Evolutionary conservation across 108 stramenopile genomes (phyloP), one percentile per base, ranked within the genome.

Genomic region (Skeletonema costatum): DNA sequence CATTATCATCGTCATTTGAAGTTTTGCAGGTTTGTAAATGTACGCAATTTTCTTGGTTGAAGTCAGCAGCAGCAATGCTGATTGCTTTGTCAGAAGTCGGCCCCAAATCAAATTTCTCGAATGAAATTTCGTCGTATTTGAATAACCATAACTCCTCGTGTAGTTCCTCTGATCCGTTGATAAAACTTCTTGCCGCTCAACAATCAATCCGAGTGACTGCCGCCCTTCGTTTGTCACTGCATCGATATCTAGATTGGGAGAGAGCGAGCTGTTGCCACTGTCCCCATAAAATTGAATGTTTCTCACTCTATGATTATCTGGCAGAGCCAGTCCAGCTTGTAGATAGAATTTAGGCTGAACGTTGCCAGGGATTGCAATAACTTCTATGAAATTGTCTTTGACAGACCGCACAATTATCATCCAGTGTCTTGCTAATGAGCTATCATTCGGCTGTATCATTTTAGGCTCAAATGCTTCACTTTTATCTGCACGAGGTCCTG

Each of bases 241-340:
- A 60, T 70, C 73, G 13, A 75, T 58, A 64, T 78, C 50, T 32
- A 75, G 56, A 25, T 84, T 88, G 32, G 88, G 85, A 51, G 87
- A 86, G 35, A 88, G 75, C 7, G 82, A 75, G 38, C 87, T 90
- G 67, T 88, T 85, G 3, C 93, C 93, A 68, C 91, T 89, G 51
- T 93, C 90, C 9, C 91, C 82, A 62, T 94, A 94, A 67, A 94
- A 92, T 29, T 59, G 81, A 21, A 88, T 71, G n/a, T 85, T 81
- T 30, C 3, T 66, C 36, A 85, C 70, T 66, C 70, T 63, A 39
- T 58, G 71, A 21, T 74, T 53, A 14, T 69, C 36, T 14, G 80
- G 76, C 2, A 84, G 46, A 11, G 29, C 33, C n/a, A 84, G 35
- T 16, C 39, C 36, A 21, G 87, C 71, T n/a, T 85, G 77, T 56